Evolutionary conservation across 2,329 filamentous ascomycete species (phyloP), one percentile per base, ranked within the genome.

Genomic region (Aspergillus sp.): DNA sequence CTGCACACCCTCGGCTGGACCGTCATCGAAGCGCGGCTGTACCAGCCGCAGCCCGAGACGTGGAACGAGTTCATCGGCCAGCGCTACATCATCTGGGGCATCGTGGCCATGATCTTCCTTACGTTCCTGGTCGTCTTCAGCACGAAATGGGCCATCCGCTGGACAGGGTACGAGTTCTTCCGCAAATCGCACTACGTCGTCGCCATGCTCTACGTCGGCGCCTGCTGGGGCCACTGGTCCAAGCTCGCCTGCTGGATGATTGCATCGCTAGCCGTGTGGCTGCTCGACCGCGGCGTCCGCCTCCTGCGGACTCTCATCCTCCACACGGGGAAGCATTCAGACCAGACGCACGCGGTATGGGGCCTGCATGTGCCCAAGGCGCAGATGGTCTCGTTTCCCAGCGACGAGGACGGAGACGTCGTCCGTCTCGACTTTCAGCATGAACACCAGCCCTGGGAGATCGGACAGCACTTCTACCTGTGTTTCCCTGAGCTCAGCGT

Each of bases 91-190:
- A 78, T 90, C 54, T 91, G 87, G 81, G 88, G 88, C 2, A 71
- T 88, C 43, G 82, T 89, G 2, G 88, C 88, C 7, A 83, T 89
- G 73, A 74, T 81, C 4, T 69, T 91, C 4, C 70, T 91, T 0
- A 76, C 82, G 0, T 68, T 88, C 13, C 70, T 91, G 1, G 81
- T 85, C 53, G 64, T 84, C 4, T 74, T 88, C 48, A 86, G 84
- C 54, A 79, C 80, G 0, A 76, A 77, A 11, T 78, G 76, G 66
- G 85, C 78, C 1, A 87, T 91, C 52, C 78, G 80, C 7, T 70
- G 80, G 45, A 89, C 86, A 0, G 88, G 88, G 2, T 90, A 92
- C 68, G 88, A 91, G 62, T 85, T 88, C 70, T 91, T 91, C 76
- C 81, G 87, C 55, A 90, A 89, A 65, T 74, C 81, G 0, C 88